Evolutionary conservation across 331 rosid genomes (phyloP), one percentile per base, ranked within the genome.

Genomic region (Malus hybrid): DNA sequence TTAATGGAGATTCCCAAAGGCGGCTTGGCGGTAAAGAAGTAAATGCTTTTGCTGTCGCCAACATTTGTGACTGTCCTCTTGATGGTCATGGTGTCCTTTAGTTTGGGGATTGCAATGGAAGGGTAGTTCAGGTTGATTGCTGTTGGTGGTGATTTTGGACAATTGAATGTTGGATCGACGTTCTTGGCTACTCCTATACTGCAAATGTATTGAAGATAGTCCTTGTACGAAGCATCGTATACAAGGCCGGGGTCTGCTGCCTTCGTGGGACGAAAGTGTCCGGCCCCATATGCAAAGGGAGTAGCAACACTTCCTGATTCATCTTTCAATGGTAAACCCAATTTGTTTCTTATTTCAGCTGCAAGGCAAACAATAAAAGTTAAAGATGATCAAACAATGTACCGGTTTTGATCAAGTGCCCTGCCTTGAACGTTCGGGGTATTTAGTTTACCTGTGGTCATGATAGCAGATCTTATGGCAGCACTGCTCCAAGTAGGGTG

Each of bases 211-310:
- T 81, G 83, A 83, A 95, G 79, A 73, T 95, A 92, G 80, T 92
- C 97, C 7, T 7, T 77, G 84, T 89, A 89, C 16, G 95, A 86
- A 44, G 97, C 85, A 77, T 92, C 87, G n/a, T 95, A 95, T 10
- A 95, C 88, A 3, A 95, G 96, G 44, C 97, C 97, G 3, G 99
- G 99, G 75, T 92, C 87, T 65, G 86, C 86, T 24, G 93, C 97
- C 81, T 76, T 80, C 44, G 78, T 59, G 42, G 97, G 97, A 27
- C 76, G 22, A 80, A 95, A 88, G 61, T 95, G 97, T 69, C 99
- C 99, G 0, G 97, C 76, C 1, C 99, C 99, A 73, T 78, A 87
- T 31, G 93, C 85, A 65, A 95, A 92, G n/a, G 97, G 96, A 4
- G 89, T 92, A 15, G 97, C 86, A 13, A 73, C 71, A 10, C 64